phyloP scores from a whole-genome alignment of 2,329 filamentous ascomycete genomes.

The Hypoxylon sp. region DNA sequence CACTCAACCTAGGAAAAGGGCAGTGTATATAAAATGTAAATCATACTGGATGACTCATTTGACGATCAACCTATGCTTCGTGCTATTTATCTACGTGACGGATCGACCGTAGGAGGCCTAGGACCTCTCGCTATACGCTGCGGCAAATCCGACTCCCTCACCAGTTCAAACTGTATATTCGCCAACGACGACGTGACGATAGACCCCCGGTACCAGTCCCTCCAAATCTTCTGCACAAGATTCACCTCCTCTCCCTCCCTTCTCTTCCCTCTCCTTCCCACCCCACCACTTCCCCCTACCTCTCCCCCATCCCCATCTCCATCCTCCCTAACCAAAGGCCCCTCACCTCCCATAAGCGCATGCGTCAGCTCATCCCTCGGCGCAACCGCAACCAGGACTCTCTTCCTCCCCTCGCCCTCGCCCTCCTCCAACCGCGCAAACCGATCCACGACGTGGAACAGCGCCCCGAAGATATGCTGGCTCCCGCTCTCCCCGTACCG shows the following conservation, averaged over 20 bases:
- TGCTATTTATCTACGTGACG: neutral
- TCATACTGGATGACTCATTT: constrained; percentile 8
- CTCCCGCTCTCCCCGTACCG: constrained; percentile 60
- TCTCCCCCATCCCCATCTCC: neutral
- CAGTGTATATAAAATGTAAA: constrained; percentile 37
- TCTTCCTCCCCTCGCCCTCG: constrained; percentile 39
- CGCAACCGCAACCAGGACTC: constrained; percentile 60
- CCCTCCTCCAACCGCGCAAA: constrained; percentile 52
- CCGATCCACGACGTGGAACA: constrained; percentile 65
- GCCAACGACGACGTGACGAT: constrained; percentile 59
- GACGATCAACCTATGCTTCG: neutral
- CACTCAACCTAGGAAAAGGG: constrained; percentile 49
- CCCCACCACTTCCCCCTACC: neutral
- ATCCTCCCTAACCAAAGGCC: constrained; percentile 42
- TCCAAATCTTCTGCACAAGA: constrained; percentile 65
- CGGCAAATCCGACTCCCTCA: constrained; percentile 61
- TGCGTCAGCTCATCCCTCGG: constrained; percentile 56
- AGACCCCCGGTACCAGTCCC: constrained; percentile 61
- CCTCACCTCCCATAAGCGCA: constrained; percentile 49
- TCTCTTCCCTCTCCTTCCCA: neutral
- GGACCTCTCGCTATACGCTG: constrained; percentile 49
- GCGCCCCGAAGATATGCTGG: constrained; percentile 63
- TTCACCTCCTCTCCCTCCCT: constrained; percentile 51
- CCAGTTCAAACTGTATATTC: constrained; percentile 61
- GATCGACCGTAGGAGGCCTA: neutral